phyloP scores from a whole-genome alignment of 495 filamentous ascomycete genomes.

The Trichoderma virens region DNA sequence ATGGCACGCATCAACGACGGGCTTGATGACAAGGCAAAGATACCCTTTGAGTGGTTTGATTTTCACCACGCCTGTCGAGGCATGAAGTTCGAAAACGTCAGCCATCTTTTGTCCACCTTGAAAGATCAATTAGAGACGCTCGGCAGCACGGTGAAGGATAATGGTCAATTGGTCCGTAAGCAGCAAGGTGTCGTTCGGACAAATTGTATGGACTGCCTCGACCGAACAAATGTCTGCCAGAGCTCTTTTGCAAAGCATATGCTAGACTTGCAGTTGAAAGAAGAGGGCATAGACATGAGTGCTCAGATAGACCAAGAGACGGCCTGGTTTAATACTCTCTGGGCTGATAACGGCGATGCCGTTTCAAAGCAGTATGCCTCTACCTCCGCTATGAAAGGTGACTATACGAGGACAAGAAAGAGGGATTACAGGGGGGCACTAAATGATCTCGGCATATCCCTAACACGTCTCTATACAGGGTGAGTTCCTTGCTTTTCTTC shows the following conservation, averaged over 20 bases:
- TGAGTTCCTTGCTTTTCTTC: conserved; percentile 18
- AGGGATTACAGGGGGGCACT: conserved; percentile 85
- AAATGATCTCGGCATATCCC: conserved; percentile 84
- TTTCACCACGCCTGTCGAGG: conserved; percentile 86
- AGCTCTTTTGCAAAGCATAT: conserved; percentile 72
- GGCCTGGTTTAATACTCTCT: conserved; percentile 87
- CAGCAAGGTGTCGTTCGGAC: conserved; percentile 77
- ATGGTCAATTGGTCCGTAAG: conserved; percentile 36
- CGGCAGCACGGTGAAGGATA: conserved; percentile 53
- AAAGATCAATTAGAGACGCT: conserved; percentile 52
- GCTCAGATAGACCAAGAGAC: conserved; percentile 62
- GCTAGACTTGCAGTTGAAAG: conserved; percentile 65
- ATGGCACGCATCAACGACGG: conserved; percentile 54
- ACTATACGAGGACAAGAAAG: conserved; percentile 86
- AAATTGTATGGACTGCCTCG: conserved; percentile 97
- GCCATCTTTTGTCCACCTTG: conserved; percentile 63
- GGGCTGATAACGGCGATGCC: conserved; percentile 88
- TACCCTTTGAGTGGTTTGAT: conserved; percentile 84
- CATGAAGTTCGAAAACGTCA: conserved; percentile 96
- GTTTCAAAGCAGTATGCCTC: conserved; percentile 74
- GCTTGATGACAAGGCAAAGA: background rate
- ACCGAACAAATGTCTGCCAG: conserved; percentile 89
- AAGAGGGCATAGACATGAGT: conserved; percentile 65
- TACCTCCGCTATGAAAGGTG: conserved; percentile 88
- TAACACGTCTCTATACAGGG: conserved; percentile 63